These are phyloP conservation scores for Setomelanomma holmii DNA, from an alignment of 2,329 filamentous ascomycete species.

Conservation along the genomic window DNA sequence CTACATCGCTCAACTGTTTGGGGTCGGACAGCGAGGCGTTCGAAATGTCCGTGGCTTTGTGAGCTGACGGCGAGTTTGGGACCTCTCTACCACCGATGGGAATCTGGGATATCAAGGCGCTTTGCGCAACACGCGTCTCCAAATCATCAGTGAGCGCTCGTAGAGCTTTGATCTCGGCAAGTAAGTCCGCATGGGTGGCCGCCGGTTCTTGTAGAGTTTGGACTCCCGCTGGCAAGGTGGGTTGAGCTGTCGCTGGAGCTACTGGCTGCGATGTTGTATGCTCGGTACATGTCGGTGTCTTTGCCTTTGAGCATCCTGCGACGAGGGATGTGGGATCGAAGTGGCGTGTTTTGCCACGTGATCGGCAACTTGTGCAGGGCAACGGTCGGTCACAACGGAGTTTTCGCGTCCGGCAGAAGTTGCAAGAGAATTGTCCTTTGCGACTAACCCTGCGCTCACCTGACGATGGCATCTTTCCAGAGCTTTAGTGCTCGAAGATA, in stretches of 20 bases:
- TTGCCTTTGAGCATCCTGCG: background rate
- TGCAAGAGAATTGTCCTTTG: constrained; percentile 30
- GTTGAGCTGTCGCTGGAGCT: background rate
- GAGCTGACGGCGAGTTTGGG: background rate
- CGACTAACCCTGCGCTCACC: background rate
- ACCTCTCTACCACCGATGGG: background rate
- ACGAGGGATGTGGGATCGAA: constrained; percentile 6
- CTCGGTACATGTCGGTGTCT: background rate
- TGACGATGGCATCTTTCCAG: background rate
- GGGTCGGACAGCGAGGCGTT: background rate
- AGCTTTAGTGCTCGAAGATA: background rate
- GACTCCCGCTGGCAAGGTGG: background rate
- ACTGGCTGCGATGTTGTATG: background rate
- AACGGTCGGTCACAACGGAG: constrained; percentile 33
- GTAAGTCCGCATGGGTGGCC: background rate
- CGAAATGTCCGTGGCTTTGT: background rate
- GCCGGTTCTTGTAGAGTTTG: background rate
- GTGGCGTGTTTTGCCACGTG: constrained; percentile 25
- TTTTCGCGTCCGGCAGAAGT: constrained; percentile 35
- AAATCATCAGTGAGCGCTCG: background rate
- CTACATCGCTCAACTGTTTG: background rate
- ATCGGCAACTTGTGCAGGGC: constrained; percentile 36
- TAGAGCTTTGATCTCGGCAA: background rate
- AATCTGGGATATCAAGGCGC: background rate
- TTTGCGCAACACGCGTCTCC: constrained; percentile 1